Evolutionary conservation across 495 filamentous ascomycete species (phyloP), one percentile per base, ranked within the genome.

Genomic region (Podospora anserina): DNA sequence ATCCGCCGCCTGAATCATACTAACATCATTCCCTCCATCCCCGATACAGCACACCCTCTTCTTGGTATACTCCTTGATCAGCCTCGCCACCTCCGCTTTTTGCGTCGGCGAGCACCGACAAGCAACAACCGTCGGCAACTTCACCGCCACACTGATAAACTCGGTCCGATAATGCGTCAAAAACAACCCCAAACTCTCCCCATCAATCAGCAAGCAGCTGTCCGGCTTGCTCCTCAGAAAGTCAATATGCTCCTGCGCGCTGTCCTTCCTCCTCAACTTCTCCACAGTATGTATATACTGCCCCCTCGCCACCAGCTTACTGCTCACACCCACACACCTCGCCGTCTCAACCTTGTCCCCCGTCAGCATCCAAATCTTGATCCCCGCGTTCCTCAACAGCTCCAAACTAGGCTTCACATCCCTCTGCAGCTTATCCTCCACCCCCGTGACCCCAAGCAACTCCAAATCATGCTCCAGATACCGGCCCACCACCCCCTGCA

Each of bases 351-450:
- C 92, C 79, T 99, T 99, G 82, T 99, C 96, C 34, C 96, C 96
- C 0, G 96, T 99, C 73, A 99, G 82, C 96, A 99, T 99, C 96
- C 96, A 99, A 66, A 98, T 97, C 80, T 97, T 97, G 76, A 99
- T 92, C n/a, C 96, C 96, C 9, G 96, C 96, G 76, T 99, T 98
- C 68, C 96, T 91, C 57, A 99, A 88, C 16, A 98, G 85, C 75
- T 99, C 96, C 6, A 99, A 85, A 1, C 91, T 94, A 3, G 94
- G 90, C 75, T 97, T 98, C 74, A 99, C 96, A 79, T 97, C 92
- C 64, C 87, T 87, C 76, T 99, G 96, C 26, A 99, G 83, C 69
- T 96, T 96, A 77, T 99, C 96, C 77, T 99, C 96, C 1, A 99
- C 96, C 66, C 96, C 96, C 1, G 96, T 99, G 16, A 99, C 94